Evolutionary conservation across 768 basidiomycete genomes (phyloP), one percentile per base, ranked within the genome.

Genomic region (Tulasnella sp.): DNA sequence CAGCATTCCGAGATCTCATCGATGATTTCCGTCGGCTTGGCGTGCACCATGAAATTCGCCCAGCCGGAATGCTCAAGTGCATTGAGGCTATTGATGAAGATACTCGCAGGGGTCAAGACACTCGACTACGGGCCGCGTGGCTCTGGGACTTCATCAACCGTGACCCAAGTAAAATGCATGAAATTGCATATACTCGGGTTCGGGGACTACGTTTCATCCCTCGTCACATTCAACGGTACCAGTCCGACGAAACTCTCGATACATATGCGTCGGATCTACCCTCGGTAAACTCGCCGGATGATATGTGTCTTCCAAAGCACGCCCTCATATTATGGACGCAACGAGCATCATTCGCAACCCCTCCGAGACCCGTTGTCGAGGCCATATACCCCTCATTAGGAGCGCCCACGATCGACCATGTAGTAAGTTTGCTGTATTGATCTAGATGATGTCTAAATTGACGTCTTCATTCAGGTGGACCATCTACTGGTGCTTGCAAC

Each of bases 321-420:
- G 17, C 31, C 22, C 42, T 49, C 52, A 34, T 74, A 25, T 39
- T 64, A 17, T 74, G 72, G 72, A 74, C 72, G 54, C 72, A 74
- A 38, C 49, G 72, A 15, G 72, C 72, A 36, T 49, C 40, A 11
- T 74, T 74, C 29, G 54, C 29, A 8, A 38, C 3, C 7, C n/a
- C 42, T 34, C 37, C 72, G n/a, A 31, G n/a, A 34, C 25, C 38
- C 25, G 38, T 52, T 49, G n/a, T 74, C 14, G 29, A 17, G 19
- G 37, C 31, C 34, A 64, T 74, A n/a, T 42, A 52, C 14, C 45
- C 45, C 31, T 4, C 0, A 5, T 34, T 74, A 31, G 37, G 49
- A 39, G 3, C n/a, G 17, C 72, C 72, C 4, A 52, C 72, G 17
- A 42, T 74, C 40, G n/a, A 74, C 17, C 40, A 74, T 15, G 72